phyloP scores from a whole-genome alignment of 352 stramenopile species.

The Elongisporangium anandrum region DNA sequence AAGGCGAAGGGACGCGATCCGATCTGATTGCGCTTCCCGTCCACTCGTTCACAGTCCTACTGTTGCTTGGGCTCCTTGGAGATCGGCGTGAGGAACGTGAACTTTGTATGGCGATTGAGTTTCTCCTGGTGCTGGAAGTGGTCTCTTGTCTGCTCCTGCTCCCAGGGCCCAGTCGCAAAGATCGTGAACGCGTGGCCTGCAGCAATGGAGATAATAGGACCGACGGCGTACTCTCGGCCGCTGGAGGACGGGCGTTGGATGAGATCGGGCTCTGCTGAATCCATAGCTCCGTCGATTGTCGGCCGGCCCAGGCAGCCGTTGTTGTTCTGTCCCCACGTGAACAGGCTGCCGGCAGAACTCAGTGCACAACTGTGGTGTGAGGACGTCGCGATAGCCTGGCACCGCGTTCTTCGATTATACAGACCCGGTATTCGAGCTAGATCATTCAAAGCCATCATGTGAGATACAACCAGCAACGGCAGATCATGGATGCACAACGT shows the following conservation, averaged over 20 bases:
- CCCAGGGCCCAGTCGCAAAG: constrained; percentile 44
- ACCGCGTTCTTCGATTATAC: constrained; percentile 44
- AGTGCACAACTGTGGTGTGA: constrained; percentile 59
- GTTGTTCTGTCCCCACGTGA: constrained; percentile 64
- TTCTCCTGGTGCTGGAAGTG: constrained; percentile 40
- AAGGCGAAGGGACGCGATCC: not conserved
- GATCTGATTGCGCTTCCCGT: not conserved
- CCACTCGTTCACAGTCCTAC: not conserved
- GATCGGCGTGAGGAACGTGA: not conserved
- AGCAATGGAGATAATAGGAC: constrained; percentile 46
- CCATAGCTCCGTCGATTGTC: constrained; percentile 12
- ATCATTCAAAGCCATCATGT: not conserved
- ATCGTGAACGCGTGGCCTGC: constrained; percentile 57
- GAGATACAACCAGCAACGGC: not conserved
- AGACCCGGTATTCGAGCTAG: constrained; percentile 54
- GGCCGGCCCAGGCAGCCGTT: constrained; percentile 49
- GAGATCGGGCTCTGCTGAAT: constrained; percentile 47
- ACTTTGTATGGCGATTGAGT: constrained; percentile 38
- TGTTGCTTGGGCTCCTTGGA: not conserved
- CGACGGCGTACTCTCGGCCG: constrained; percentile 33
- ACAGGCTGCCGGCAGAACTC: constrained; percentile 50
- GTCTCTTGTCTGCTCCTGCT: constrained; percentile 18
- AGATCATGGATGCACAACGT: constrained; percentile 8
- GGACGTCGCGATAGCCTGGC: constrained; percentile 36
- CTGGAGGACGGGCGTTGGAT: constrained; percentile 18